phyloP scores from a whole-genome alignment of 331 rosid genomes.

The Pyrus hybrid region DNA sequence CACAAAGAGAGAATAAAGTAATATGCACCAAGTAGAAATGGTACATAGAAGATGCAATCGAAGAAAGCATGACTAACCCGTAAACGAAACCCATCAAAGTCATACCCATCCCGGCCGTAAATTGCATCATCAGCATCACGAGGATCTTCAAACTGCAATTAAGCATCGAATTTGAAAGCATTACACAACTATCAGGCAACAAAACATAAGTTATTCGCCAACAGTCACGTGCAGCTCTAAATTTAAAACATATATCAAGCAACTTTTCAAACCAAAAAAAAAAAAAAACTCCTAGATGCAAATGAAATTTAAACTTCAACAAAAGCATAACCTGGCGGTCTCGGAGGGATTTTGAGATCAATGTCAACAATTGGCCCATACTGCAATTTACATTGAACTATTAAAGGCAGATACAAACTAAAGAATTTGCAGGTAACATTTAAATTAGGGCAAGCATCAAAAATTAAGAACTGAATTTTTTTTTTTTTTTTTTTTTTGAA shows the following conservation, averaged over 20 bases:
- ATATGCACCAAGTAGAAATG: background rate
- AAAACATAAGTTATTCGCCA: background rate
- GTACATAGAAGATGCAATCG: background rate
- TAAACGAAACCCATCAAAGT: slow-evolving; percentile 69
- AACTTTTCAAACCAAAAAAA: too few relatives aligned
- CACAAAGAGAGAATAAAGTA: background rate
- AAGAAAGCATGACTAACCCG: slow-evolving; percentile 35
- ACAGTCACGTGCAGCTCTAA: too few relatives aligned
- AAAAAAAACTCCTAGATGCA: too few relatives aligned
- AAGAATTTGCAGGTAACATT: too few relatives aligned
- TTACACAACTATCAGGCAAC: background rate
- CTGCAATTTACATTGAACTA: slow-evolving; percentile 31
- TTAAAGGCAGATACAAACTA: background rate
- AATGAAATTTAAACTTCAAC: slow-evolving; percentile 43
- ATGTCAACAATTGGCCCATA: slow-evolving; percentile 85
- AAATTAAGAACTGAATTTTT: too few relatives aligned
- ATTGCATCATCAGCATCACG: slow-evolving; percentile 93
- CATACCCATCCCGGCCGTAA: slow-evolving; percentile 70
- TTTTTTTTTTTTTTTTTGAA: too few relatives aligned
- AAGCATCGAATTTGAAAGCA: too few relatives aligned
- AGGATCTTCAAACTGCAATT: slow-evolving; percentile 74
- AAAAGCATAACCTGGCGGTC: slow-evolving; percentile 91
- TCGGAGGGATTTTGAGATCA: slow-evolving; percentile 87
- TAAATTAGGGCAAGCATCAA: too few relatives aligned
- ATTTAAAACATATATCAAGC: too few relatives aligned